Evolutionary conservation across 768 basidiomycete species (phyloP), one percentile per base, ranked within the genome.

Genomic region (Lactarius trivialis): DNA sequence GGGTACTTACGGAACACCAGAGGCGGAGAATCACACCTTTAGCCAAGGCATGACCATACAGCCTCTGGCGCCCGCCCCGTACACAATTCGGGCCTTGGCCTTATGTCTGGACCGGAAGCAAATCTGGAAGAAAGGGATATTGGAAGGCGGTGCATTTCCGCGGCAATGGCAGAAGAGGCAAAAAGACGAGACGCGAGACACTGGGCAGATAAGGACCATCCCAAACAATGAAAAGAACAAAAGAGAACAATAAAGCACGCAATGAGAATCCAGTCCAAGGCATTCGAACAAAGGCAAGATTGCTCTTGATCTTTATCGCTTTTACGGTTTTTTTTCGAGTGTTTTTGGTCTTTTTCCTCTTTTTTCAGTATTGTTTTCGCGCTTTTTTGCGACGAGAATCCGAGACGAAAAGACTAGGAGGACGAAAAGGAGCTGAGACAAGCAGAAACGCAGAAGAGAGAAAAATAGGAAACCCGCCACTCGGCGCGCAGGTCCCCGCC

Each of bases 401-500:
- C n/a, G 33, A 55, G 15, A 54, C 21, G 17, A 8, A 36, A 55
- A 36, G 15, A 28, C 56, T 48, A 32, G 32, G 28, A 52, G 17
- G 19, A 2, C 45, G 11, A n/a, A 14, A n/a, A 45, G 43, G 11
- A 54, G 24, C 28, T 41, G 32, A 59, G 19, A n/a, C n/a, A 59
- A 55, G 9, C 1, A 26, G 30, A 14, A 30, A 63, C 56, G 43
- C 12, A 39, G 49, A 19, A 26, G 45, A 45, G 43, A 37, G 39
- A 58, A 43, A 33, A 28, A 17, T n/a, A n/a, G 32, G 17, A 7
- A 36, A 49, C 24, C 58, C 62, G 32, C 36, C 26, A 24, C 53
- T 24, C 57, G 53, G 30, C 58, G 37, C 37, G 48, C 37, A 58
- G 24, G 48, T 52, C 58, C 57, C 62, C 48, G 58, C 53, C 58